Conservation (phyloP, 371 early-diverging fungal genomes). For the Catenaria anguillulae region DNA sequence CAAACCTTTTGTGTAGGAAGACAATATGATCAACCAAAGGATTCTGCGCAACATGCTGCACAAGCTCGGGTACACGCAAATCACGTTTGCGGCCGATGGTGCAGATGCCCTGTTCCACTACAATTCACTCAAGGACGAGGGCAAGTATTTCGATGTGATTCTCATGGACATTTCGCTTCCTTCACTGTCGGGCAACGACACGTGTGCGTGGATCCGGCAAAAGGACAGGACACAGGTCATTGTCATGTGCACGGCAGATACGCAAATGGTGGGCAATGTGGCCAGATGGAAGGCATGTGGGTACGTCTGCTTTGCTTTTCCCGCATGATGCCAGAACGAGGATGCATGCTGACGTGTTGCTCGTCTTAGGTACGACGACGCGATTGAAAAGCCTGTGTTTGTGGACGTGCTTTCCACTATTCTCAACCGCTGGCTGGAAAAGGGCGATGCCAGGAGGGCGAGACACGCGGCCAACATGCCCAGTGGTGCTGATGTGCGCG, state of each 20-base stretch:
- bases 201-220: neutral
- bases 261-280: neutral
- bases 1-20: too few relatives aligned
- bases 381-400: too few relatives aligned
- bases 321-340: too few relatives aligned
- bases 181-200: slow-evolving; percentile 3
- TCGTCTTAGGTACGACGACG: too few relatives aligned
- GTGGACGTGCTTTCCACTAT: too few relatives aligned
- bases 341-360: too few relatives aligned
- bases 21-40: slow-evolving; percentile 5
- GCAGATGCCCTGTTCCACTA: slow-evolving; percentile 1
- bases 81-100: neutral
- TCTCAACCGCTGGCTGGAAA: too few relatives aligned
- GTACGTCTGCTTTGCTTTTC: too few relatives aligned
- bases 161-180: neutral
- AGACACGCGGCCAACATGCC: too few relatives aligned
- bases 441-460: too few relatives aligned
- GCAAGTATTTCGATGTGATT: neutral
- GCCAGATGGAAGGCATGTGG: neutral
- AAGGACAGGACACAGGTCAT: neutral
- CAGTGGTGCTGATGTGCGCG: too few relatives aligned
- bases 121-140: neutral
- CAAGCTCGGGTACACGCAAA: slow-evolving; percentile 2
- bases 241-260: neutral
- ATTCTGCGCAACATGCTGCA: slow-evolving; percentile 1